Percentiles rank a stretch among this genome's conserved stretches.
Conservation (phyloP, 164 flowering plant genomes). For the Houttuynia cordata region DNA sequence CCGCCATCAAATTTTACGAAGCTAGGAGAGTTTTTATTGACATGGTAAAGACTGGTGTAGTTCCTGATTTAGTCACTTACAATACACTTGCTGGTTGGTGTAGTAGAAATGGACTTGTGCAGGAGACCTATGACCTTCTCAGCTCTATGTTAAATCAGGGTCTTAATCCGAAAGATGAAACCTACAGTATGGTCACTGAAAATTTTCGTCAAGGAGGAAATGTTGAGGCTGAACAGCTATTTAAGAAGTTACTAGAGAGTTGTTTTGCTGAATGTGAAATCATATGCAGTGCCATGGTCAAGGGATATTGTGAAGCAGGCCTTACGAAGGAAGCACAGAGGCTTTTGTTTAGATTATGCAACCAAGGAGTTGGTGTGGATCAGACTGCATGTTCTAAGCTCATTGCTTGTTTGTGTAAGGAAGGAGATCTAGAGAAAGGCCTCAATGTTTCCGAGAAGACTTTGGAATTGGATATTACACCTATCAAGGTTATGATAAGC, state of each 20-base stretch:
- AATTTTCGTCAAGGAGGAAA: conserved; percentile 54
- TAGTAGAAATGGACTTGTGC: conserved; percentile 35
- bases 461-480: conserved; percentile 18
- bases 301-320: conserved; percentile 51
- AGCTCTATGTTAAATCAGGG: conserved; percentile 37
- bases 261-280: conserved; percentile 13
- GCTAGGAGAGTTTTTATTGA: conserved; percentile 31
- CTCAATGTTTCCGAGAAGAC: conserved; percentile 23
- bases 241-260: conserved; percentile 31
- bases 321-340: conserved; percentile 28
- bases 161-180: conserved; percentile 26
- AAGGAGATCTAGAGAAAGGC: conserved; percentile 31
- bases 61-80: conserved; percentile 50
- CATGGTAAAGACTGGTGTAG: conserved; percentile 37
- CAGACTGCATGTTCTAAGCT: conserved; percentile 31
- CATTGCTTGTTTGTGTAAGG: conserved; percentile 31
- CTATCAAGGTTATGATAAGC: conserved; percentile 26
- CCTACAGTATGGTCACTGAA: conserved; percentile 41
- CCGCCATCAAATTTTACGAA: conserved; percentile 22
- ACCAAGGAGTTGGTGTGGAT: conserved; percentile 18
- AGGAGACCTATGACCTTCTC: conserved; percentile 27
- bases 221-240: conserved; percentile 44
- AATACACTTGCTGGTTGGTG: conserved; percentile 51
- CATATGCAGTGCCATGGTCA: conserved; percentile 49
- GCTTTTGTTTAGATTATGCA: conserved; percentile 27